Conservation (phyloP, 164 flowering plant species). For the Hamamelis virginiana region DNA sequence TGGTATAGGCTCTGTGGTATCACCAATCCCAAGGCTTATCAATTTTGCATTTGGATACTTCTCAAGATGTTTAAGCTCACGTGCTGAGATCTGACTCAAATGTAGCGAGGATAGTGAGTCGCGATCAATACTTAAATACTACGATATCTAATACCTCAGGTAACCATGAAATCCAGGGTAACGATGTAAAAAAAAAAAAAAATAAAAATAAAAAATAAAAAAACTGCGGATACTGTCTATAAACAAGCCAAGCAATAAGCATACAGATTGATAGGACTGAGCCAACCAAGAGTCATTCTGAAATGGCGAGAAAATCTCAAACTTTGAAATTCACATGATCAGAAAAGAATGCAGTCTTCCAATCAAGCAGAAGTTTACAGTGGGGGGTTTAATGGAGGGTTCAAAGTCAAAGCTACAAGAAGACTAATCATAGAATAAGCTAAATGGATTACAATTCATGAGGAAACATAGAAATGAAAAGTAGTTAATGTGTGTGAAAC, state of each 20-base stretch:
- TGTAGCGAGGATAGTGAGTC: neutral
- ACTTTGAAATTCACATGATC: neutral
- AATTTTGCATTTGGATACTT: slow-evolving; percentile 30
- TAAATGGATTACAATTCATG: no score
- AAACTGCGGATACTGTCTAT: neutral
- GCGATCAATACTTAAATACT: neutral
- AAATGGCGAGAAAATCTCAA: neutral
- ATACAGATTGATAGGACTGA: neutral
- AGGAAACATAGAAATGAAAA: neutral
- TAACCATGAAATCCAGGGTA: neutral
- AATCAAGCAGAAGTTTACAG: no score
- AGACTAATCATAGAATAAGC: neutral
- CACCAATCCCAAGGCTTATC: slow-evolving; percentile 38
- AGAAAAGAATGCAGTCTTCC: neutral
- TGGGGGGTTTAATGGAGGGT: no score
- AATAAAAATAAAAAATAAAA: no score
- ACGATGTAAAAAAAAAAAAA: no score
- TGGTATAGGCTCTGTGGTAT: slow-evolving; percentile 36
- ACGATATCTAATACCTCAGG: neutral
- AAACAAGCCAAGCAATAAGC: neutral
- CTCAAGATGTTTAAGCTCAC: slow-evolving; percentile 23
- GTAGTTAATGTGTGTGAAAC: neutral
- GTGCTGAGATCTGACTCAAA: slow-evolving; percentile 21
- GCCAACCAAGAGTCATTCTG: neutral
- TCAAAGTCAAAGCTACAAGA: neutral